Conservation (phyloP, 352 stramenopile species). For the Phytophthora vignae region DNA sequence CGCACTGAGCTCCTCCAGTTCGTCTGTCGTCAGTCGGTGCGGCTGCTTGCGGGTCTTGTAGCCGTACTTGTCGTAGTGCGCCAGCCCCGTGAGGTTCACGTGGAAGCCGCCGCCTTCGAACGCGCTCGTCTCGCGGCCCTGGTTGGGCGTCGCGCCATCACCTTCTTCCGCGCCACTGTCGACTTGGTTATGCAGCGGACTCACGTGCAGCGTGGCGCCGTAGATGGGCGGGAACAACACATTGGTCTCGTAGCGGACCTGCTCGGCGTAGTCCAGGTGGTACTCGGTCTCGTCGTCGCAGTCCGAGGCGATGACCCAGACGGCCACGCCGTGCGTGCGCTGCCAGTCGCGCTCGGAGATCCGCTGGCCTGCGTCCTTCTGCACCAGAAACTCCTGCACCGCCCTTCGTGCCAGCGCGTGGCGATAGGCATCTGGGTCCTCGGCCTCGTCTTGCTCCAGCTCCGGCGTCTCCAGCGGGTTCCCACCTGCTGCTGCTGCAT, state of each 20-base stretch:
- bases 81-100: slow-evolving; percentile 55
- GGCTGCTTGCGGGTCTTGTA: slow-evolving; percentile 66
- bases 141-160: background rate
- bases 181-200: slow-evolving; percentile 41
- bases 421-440: slow-evolving; percentile 46
- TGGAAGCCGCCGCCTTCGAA: slow-evolving; percentile 72
- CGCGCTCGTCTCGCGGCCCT: slow-evolving; percentile 16
- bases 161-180: background rate
- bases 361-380: slow-evolving; percentile 22
- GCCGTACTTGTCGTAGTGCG: slow-evolving; percentile 68
- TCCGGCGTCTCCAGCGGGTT: slow-evolving; percentile 2
- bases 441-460: slow-evolving; percentile 17
- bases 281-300: slow-evolving; percentile 73
- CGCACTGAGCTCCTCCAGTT: slow-evolving; percentile 40
- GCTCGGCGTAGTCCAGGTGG: slow-evolving; percentile 78
- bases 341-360: slow-evolving; percentile 48
- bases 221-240: slow-evolving; percentile 75
- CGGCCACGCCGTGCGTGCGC: slow-evolving; percentile 57
- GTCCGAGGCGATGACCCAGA: slow-evolving; percentile 77
- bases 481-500: background rate
- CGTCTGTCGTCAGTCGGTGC: slow-evolving; percentile 54
- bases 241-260: slow-evolving; percentile 80
- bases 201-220: slow-evolving; percentile 80
- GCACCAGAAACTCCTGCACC: slow-evolving; percentile 67
- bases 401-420: slow-evolving; percentile 48